Conservation (phyloP, 345 rosid genomes). For the Carallia brachiata region DNA sequence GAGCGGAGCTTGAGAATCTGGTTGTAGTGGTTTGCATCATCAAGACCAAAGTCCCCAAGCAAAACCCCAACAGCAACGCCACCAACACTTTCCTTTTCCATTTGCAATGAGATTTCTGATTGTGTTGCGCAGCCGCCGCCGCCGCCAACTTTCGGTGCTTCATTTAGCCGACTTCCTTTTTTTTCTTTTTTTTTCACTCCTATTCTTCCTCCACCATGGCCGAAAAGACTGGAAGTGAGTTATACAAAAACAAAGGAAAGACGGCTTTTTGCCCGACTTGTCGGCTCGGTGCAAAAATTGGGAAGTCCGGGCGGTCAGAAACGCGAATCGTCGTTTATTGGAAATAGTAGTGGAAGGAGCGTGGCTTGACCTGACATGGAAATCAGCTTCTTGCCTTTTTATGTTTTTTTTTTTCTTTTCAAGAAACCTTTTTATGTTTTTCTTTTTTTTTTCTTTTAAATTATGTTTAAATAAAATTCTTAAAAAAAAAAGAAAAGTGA, state of each 20-base stretch:
- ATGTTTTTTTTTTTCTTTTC: too few species aligned
- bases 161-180: constrained; percentile 28
- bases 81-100: constrained; percentile 68
- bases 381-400: not conserved
- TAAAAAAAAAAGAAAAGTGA: too few species aligned
- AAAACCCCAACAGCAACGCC: constrained; percentile 47
- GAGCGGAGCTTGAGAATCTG: constrained; percentile 47
- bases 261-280: not conserved
- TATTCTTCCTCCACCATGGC: not conserved
- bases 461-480: too few species aligned
- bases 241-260: not conserved
- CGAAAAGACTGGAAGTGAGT: not conserved
- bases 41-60: constrained; percentile 52
- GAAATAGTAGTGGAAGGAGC: too few species aligned
- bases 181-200: not conserved
- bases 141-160: constrained; percentile 54
- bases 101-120: constrained; percentile 45
- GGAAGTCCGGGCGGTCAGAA: too few species aligned
- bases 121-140: constrained; percentile 20
- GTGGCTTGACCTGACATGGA: not conserved
- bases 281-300: not conserved
- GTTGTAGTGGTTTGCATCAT: constrained; percentile 54
- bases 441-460: too few species aligned
- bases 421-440: too few species aligned
- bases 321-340: not conserved